Evolutionary conservation across 352 stramenopile species (phyloP), one percentile per base, ranked within the genome.

Genomic region (Pythium vanterpoolii): DNA sequence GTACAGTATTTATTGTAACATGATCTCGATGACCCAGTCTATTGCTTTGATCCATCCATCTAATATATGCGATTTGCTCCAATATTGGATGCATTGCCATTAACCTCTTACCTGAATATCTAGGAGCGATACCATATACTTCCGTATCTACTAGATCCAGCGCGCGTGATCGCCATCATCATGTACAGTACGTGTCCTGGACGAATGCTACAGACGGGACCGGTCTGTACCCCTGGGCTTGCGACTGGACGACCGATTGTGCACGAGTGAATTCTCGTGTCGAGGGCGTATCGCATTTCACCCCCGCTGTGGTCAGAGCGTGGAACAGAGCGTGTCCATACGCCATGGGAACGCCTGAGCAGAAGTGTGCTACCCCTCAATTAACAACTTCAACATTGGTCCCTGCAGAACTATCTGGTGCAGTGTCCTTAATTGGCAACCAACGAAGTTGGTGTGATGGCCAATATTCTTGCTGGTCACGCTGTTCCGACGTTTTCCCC

Each of bases 1-100:
- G 49, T 56, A 46, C 23, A 56, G 13, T 60, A 60, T 51, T 60
- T 51, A 52, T 27, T 60, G 11, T 52, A 52, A 53, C 44, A 26
- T 19, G n/a, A 46, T 46, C 21, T n/a, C n/a, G n/a, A n/a, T n/a
- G n/a, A n/a, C n/a, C n/a, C n/a, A n/a, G 33, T 39, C 14, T 14
- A 39, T 39, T 39, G 33, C 33, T 8, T 39, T 14, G 14, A 39
- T 39, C 4, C 43, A 49, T 49, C 11, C 24, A 8, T 27, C 40
- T 27, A 7, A 9, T 18, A 7, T 16, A 43, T 43, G 6, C 6
- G n/a, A 46, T 9, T 28, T 46, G 13, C n/a, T 46, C 11, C 39
- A 23, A 2, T 45, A 46, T 19, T 43, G n/a, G 13, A 7, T 27
- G 13, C 34, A 40, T 40, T 16, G 18, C 5, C 34, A 13, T 42